These are phyloP conservation scores for Solanum gracilifrons DNA, from an alignment of 257 asterid species.

Conservation along the genomic window DNA sequence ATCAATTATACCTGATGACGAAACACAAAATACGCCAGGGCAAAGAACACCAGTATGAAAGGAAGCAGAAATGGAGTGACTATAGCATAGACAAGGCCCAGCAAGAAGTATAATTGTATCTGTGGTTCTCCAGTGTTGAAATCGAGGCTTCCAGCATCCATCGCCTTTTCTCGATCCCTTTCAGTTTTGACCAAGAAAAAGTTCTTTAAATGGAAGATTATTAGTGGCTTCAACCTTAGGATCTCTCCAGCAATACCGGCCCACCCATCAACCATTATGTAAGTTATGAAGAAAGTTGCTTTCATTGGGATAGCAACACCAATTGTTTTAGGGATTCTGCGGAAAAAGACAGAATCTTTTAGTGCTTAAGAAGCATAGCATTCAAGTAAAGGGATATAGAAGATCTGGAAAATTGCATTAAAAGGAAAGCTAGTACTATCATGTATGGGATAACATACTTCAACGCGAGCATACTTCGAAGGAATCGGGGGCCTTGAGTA, in stretches of 20 bases:
- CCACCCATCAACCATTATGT: constrained; percentile 95
- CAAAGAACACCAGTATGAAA: constrained; percentile 77
- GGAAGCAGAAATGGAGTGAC: constrained; percentile 86
- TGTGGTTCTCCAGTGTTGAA: constrained; percentile 82
- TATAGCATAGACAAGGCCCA: constrained; percentile 85
- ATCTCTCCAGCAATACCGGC: constrained; percentile 88
- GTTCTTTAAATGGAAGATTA: constrained; percentile 71
- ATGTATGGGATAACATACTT: not conserved
- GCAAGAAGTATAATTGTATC: constrained; percentile 72
- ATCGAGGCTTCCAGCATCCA: constrained; percentile 92
- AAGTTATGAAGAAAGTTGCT: constrained; percentile 92
- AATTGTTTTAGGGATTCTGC: constrained; percentile 70
- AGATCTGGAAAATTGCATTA: not conserved
- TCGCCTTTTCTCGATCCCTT: constrained; percentile 85
- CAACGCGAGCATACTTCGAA: not conserved
- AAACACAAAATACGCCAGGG: constrained; percentile 64
- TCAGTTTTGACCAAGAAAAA: constrained; percentile 86
- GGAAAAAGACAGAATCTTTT: not conserved
- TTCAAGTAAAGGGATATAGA: not conserved
- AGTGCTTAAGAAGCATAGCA: not conserved
- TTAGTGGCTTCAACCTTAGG: constrained; percentile 63
- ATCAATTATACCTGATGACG: constrained; percentile 75
- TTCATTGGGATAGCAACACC: constrained; percentile 94
- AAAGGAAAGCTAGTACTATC: not conserved
- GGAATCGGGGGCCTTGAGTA: not conserved